Conservation (phyloP, 495 filamentous ascomycete genomes). For the Neurospora sp. region DNA sequence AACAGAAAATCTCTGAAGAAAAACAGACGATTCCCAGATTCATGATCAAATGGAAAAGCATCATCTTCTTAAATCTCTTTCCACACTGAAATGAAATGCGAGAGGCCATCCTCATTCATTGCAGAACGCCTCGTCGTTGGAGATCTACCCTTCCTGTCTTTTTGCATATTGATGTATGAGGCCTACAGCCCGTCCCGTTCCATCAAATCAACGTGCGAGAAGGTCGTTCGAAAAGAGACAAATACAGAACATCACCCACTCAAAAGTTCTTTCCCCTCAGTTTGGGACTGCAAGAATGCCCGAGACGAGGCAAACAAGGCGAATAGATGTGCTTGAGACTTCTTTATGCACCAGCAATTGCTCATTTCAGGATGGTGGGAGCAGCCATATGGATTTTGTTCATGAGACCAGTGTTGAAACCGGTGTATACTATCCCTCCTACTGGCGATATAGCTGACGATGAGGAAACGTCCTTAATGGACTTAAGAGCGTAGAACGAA, state of each 20-base stretch:
- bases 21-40: too few species aligned
- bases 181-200: background rate
- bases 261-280: background rate
- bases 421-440: background rate
- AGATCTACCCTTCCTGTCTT: background rate
- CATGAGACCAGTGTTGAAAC: background rate
- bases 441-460: background rate
- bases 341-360: background rate
- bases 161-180: background rate
- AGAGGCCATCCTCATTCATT: background rate
- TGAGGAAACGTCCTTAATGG: background rate
- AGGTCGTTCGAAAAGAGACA: background rate
- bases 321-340: background rate
- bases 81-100: background rate
- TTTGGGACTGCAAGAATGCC: background rate
- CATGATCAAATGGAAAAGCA: too few species aligned
- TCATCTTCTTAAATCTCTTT: background rate
- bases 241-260: background rate
- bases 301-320: background rate
- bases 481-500: too few species aligned
- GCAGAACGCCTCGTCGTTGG: background rate
- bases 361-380: background rate
- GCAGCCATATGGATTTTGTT: background rate
- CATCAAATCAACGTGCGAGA: background rate
- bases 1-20: background rate